Evolutionary conservation across 2,329 filamentous ascomycete genomes (phyloP).

Genomic region (Nigrospora osmanthi): DNA sequence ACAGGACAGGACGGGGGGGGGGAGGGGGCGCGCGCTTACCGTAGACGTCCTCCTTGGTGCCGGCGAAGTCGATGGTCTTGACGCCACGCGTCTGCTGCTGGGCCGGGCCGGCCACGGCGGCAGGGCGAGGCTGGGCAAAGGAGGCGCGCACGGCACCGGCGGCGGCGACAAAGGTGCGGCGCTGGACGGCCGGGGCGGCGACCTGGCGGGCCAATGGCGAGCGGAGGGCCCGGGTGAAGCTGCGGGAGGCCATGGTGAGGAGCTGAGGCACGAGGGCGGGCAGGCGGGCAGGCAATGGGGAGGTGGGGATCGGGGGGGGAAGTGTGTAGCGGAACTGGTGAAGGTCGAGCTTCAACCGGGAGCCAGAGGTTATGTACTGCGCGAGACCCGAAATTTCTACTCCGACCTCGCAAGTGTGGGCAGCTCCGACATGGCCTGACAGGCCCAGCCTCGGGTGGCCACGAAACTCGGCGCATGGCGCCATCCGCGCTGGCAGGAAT

Average conservation of each 20-base stretch:
- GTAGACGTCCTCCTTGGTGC: constrained; percentile 88
- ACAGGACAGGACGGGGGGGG: background rate
- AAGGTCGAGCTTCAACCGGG: too few relatives aligned
- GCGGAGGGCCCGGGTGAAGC: constrained; percentile 61
- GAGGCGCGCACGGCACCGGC: constrained; percentile 47
- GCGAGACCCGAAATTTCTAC: too few relatives aligned
- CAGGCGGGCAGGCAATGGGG: too few relatives aligned
- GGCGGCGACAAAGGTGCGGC: constrained; percentile 55
- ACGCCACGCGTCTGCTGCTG: constrained; percentile 71
- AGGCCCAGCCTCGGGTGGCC: too few relatives aligned
- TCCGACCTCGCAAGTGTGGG: too few relatives aligned
- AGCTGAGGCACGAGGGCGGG: too few relatives aligned
- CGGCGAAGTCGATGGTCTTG: constrained; percentile 99
- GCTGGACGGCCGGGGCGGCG: constrained; percentile 50
- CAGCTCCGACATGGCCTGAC: too few relatives aligned
- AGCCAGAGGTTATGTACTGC: too few relatives aligned
- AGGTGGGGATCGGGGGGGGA: too few relatives aligned
- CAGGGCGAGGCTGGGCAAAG: constrained; percentile 38
- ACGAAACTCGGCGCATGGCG: too few relatives aligned
- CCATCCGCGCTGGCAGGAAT: too few relatives aligned
- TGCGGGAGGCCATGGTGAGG: constrained; percentile 70
- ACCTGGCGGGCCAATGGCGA: constrained; percentile 57
- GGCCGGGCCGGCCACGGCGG: constrained; percentile 35
- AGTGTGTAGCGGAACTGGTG: too few relatives aligned
- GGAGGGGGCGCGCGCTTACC: constrained; percentile 54